Conservation (phyloP, 164 flowering plant genomes). For the Buxus sempervirens region DNA sequence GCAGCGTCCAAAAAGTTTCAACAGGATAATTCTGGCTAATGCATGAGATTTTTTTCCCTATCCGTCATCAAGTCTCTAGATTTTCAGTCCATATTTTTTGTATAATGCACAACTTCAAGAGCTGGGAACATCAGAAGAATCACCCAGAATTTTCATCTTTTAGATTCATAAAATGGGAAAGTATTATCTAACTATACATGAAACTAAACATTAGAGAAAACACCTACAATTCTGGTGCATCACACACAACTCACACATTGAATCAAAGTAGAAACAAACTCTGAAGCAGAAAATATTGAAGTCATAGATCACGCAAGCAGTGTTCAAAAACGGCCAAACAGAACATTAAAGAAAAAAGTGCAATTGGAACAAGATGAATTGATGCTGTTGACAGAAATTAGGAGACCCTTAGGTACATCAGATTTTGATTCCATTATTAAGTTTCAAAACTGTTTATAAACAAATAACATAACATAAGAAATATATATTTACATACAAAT, state of each 20-base stretch:
- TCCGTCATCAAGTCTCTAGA: neutral
- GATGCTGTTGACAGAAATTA: neutral
- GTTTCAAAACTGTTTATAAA: slow-evolving; percentile 4
- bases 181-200: no score
- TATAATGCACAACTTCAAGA: neutral
- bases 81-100: neutral
- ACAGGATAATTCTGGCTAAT: neutral
- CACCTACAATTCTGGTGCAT: no score
- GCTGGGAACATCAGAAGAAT: neutral
- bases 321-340: neutral
- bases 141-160: neutral
- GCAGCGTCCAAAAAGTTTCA: neutral
- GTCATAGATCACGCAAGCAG: neutral
- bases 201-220: no score
- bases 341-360: neutral
- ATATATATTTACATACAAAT: slow-evolving; percentile 28
- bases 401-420: neutral
- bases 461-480: slow-evolving; percentile 6
- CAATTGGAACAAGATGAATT: neutral
- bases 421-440: slow-evolving; percentile 3
- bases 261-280: neutral
- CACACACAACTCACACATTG: neutral
- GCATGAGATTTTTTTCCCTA: neutral
- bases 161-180: neutral
- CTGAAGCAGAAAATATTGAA: neutral